Evolutionary conservation across 2,329 filamentous ascomycete species (phyloP).

Genomic region (Penicillium sp.): DNA sequence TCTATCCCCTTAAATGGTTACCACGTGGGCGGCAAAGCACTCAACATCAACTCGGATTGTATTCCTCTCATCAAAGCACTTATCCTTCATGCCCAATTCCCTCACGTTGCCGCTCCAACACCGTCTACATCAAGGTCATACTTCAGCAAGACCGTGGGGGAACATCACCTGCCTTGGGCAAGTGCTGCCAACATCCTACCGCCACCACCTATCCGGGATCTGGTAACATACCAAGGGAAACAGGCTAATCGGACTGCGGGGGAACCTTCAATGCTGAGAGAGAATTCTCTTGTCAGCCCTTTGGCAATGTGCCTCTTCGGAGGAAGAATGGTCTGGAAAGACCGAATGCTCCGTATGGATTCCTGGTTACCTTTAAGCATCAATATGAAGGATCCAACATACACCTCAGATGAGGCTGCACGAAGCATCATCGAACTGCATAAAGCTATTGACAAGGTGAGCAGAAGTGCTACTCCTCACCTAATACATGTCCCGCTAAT

Average conservation of each 20-base stretch:
- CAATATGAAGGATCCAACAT: conserved; percentile 4
- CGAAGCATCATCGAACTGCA: conserved; percentile 36
- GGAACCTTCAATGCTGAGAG: conserved; percentile 19
- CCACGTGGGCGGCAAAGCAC: conserved; percentile 32
- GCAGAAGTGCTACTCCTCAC: not conserved
- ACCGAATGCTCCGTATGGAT: conserved; percentile 31
- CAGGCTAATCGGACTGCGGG: not conserved
- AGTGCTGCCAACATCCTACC: not conserved
- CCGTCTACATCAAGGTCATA: conserved; percentile 5
- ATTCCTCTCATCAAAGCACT: conserved; percentile 48
- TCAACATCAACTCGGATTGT: conserved; percentile 50
- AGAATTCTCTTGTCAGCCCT: conserved; percentile 32
- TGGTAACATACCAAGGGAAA: not conserved
- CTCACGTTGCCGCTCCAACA: conserved; percentile 44
- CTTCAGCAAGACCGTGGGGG: not conserved
- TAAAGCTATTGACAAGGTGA: conserved; percentile 33
- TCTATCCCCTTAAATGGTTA: not conserved
- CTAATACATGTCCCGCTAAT: not conserved
- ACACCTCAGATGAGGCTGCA: conserved; percentile 7
- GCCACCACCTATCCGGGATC: not conserved
- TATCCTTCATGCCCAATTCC: conserved; percentile 45
- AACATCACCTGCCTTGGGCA: not conserved
- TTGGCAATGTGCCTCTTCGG: conserved; percentile 29
- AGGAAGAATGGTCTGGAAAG: conserved; percentile 17
- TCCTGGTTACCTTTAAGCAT: conserved; percentile 32